Evolutionary conservation across 1,284 basidiomycete species (phyloP).

Genomic region (Termitomyces sp.): DNA sequence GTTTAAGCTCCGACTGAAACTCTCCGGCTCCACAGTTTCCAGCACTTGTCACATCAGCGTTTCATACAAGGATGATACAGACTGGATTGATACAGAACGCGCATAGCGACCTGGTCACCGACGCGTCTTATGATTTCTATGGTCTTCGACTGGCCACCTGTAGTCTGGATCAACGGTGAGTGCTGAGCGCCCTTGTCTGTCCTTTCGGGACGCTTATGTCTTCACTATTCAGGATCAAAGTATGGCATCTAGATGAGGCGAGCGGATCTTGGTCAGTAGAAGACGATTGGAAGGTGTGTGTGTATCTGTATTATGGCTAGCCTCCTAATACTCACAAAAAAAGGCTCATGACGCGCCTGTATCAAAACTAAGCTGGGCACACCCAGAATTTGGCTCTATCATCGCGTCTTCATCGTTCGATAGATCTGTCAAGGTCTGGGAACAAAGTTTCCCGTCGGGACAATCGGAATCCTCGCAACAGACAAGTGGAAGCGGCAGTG

Average conservation of each 20-base stretch:
- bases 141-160: conserved; percentile 75
- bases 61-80: conserved; percentile 53
- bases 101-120: conserved; percentile 76
- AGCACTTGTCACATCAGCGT: not conserved
- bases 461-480: conserved; percentile 32
- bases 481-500: conserved; percentile 19
- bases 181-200: conserved; percentile 1
- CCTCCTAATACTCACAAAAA: not conserved
- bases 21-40: not conserved
- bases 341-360: conserved; percentile 89
- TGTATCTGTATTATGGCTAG: conserved; percentile 15
- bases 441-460: conserved; percentile 46
- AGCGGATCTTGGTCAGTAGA: conserved; percentile 71
- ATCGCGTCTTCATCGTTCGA: conserved; percentile 85
- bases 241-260: conserved; percentile 71
- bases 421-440: conserved; percentile 87
- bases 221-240: conserved; percentile 57
- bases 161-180: conserved; percentile 72
- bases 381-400: conserved; percentile 83
- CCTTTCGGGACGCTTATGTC: not conserved
- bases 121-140: conserved; percentile 87
- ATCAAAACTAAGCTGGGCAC: conserved; percentile 81
- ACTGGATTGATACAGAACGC: conserved; percentile 68
- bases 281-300: conserved; percentile 87
- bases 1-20: too few relatives aligned